Conservation (phyloP, 2,329 filamentous ascomycete species). For the Atkinsonella texensis region DNA sequence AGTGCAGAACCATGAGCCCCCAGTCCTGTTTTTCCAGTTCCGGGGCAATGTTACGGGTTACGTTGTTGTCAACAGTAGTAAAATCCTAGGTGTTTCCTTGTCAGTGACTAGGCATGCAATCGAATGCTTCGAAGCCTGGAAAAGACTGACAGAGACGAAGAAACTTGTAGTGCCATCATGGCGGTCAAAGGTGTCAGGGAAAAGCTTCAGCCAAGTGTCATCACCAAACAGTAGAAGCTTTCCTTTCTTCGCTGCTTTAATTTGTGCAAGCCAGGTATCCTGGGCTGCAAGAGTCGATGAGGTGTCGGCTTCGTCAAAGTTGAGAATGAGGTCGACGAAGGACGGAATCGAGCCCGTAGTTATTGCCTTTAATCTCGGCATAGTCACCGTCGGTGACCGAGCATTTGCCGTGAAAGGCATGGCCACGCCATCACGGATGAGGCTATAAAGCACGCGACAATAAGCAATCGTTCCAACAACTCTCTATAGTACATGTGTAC, state of each 20-base stretch:
- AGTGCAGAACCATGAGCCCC: slow-evolving; percentile 90
- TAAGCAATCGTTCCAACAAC: neutral
- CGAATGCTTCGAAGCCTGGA: neutral
- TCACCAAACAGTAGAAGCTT: slow-evolving; percentile 93
- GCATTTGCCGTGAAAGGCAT: slow-evolving; percentile 93
- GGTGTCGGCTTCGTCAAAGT: slow-evolving; percentile 89
- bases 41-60: slow-evolving; percentile 73
- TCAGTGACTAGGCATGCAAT: neutral
- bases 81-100: slow-evolving; percentile 55
- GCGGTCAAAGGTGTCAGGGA: slow-evolving; percentile 76
- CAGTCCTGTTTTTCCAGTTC: slow-evolving; percentile 73
- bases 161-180: slow-evolving; percentile 93
- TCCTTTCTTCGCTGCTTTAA: slow-evolving; percentile 59
- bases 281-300: slow-evolving; percentile 77
- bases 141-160: slow-evolving; percentile 80
- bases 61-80: slow-evolving; percentile 94
- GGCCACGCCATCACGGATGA: slow-evolving; percentile 73
- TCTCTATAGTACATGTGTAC: neutral
- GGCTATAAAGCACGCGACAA: slow-evolving; percentile 33
- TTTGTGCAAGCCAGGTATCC: slow-evolving; percentile 92
- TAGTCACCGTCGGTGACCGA: slow-evolving; percentile 93
- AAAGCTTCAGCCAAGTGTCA: slow-evolving; percentile 96
- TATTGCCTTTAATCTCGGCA: slow-evolving; percentile 94
- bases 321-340: slow-evolving; percentile 92
- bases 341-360: slow-evolving; percentile 97